A percentile compares a stretch with the other conserved stretches of the same genome.
Evolutionary conservation across 805 yeast genomes (phyloP).

Genomic region (Metschnikowia baotianmanensis): DNA sequence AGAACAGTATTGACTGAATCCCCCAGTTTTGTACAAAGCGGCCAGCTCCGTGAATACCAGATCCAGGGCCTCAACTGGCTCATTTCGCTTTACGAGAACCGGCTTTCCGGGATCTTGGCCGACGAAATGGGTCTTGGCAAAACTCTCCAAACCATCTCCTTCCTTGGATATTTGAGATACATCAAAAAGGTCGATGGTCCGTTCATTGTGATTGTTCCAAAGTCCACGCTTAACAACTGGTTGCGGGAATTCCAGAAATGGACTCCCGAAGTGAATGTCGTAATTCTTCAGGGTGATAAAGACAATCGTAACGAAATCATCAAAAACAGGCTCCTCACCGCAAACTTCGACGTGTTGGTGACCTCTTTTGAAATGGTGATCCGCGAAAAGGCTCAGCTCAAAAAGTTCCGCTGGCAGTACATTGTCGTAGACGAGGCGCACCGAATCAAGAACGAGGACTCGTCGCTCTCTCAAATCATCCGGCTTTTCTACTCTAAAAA

Average conservation of each 20-base stretch:
- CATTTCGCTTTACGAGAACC: slow-evolving; percentile 81
- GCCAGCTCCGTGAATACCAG: slow-evolving; percentile 85
- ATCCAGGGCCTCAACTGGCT: slow-evolving; percentile 95
- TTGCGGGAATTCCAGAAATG: slow-evolving; percentile 88
- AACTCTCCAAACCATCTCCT: slow-evolving; percentile 91
- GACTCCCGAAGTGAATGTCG: slow-evolving; percentile 91
- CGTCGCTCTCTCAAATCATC: slow-evolving; percentile 88
- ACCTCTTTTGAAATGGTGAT: slow-evolving; percentile 94
- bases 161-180: slow-evolving; percentile 83
- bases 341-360: slow-evolving; percentile 85
- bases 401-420: slow-evolving; percentile 89
- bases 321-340: slow-evolving; percentile 55
- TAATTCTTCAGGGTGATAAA: slow-evolving; percentile 87
- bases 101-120: slow-evolving; percentile 88
- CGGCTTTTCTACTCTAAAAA: slow-evolving; percentile 83
- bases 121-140: slow-evolving; percentile 99
- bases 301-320: slow-evolving; percentile 69
- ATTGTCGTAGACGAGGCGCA: slow-evolving; percentile 95
- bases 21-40: slow-evolving; percentile 70
- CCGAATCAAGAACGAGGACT: slow-evolving; percentile 91
- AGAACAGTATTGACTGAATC: slow-evolving; percentile 76
- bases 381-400: slow-evolving; percentile 77
- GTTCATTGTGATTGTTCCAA: slow-evolving; percentile 87
- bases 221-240: slow-evolving; percentile 96
- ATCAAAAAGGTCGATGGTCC: slow-evolving; percentile 83